These are phyloP conservation scores for Aspergillus tamarii DNA, from an alignment of 2,329 filamentous ascomycete species.

Conservation along the genomic window DNA sequence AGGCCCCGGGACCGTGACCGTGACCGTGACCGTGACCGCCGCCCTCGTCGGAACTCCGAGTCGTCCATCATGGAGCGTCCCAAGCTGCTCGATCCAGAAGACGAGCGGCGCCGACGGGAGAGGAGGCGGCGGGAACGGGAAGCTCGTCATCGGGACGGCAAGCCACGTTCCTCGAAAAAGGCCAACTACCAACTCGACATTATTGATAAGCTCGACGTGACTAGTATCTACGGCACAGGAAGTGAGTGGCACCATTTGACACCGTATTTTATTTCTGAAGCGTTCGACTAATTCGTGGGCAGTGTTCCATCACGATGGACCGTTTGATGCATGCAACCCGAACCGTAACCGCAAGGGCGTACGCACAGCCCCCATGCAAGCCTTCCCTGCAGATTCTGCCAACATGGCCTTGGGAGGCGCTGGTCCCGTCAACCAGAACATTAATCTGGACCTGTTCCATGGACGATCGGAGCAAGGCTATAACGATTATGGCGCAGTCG, in stretches of 20 bases:
- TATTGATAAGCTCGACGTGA: conserved; percentile 95
- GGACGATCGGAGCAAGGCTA: conserved; percentile 86
- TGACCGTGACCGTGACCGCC: conserved; percentile 37
- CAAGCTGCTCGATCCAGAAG: conserved; percentile 53
- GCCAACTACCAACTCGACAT: conserved; percentile 67
- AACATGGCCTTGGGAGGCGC: conserved; percentile 91
- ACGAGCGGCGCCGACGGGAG: conserved; percentile 54
- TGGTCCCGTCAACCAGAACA: conserved; percentile 77
- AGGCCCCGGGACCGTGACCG: conserved; percentile 38
- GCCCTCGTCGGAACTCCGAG: conserved; percentile 64
- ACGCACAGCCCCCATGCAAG: conserved; percentile 88
- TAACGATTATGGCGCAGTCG: conserved; percentile 63
- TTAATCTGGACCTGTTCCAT: conserved; percentile 87
- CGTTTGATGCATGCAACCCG: conserved; percentile 94
- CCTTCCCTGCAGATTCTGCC: conserved; percentile 86
- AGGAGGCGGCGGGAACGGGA: conserved; percentile 55
- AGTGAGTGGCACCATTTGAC: conserved; percentile 59
- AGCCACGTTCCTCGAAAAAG: conserved; percentile 40
- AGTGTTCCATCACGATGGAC: conserved; percentile 98
- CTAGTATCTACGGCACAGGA: conserved; percentile 91
- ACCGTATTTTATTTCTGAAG: not conserved
- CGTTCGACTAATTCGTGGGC: conserved; percentile 14
- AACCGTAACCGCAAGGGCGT: conserved; percentile 86
- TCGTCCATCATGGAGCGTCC: conserved; percentile 61
- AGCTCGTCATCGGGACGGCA: conserved; percentile 43